phyloP scores from a whole-genome alignment of 495 filamentous ascomycete genomes.

The Trypethelium eluteriae region DNA sequence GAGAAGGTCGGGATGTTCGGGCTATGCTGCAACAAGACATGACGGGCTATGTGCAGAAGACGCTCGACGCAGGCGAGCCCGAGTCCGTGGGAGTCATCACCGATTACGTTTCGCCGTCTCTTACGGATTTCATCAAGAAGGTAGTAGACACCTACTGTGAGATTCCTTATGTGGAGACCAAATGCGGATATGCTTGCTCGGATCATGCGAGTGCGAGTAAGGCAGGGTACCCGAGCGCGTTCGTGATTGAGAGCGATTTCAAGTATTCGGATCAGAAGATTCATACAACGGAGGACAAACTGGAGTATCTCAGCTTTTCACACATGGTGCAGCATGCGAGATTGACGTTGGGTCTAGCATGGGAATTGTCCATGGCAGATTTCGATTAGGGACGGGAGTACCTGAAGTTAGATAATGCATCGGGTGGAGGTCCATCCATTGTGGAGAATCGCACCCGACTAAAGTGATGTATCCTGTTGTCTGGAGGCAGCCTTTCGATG shows the following conservation, averaged over 20 bases:
- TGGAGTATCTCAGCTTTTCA: conserved; percentile 84
- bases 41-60: conserved; percentile 84
- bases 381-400: conserved; percentile 30
- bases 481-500: too few relatives aligned
- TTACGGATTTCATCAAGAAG: conserved; percentile 89
- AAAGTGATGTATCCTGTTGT: too few relatives aligned
- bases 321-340: conserved; percentile 97
- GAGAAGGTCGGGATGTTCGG: conserved; percentile 66
- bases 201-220: conserved; percentile 96
- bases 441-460: too few relatives aligned
- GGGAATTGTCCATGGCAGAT: conserved; percentile 72
- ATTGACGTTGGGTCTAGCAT: conserved; percentile 80
- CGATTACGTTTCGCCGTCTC: conserved; percentile 73
- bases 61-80: conserved; percentile 69
- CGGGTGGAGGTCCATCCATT: too few relatives aligned
- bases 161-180: conserved; percentile 82
- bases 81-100: conserved; percentile 91
- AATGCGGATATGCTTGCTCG: conserved; percentile 95
- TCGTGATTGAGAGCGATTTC: conserved; percentile 90
- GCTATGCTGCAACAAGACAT: conserved; percentile 99
- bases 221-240: conserved; percentile 89
- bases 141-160: conserved; percentile 82
- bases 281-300: conserved; percentile 80
- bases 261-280: conserved; percentile 80
- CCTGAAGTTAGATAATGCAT: too few relatives aligned